Conservation (phyloP, 1,284 basidiomycete species). For the Moesziomyces sp. region DNA sequence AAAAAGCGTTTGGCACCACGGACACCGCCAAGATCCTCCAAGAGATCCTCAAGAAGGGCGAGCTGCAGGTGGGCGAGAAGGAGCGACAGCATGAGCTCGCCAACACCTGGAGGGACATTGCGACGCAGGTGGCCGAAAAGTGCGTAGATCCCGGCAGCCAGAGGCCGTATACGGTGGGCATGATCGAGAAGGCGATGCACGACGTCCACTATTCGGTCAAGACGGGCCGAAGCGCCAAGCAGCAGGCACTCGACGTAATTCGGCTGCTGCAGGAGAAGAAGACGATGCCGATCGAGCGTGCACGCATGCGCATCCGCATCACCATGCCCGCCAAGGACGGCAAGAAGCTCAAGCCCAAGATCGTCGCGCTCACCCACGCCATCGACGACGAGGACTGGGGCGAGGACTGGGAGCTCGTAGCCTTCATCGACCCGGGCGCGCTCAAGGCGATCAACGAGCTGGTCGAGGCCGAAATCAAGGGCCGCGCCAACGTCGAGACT, state of each 20-base stretch:
- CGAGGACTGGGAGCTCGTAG: constrained; percentile 82
- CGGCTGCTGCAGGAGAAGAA: constrained; percentile 77
- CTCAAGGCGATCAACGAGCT: constrained; percentile 90
- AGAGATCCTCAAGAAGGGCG: constrained; percentile 95
- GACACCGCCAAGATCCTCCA: constrained; percentile 80
- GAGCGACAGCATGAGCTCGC: constrained; percentile 90
- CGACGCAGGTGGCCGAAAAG: constrained; percentile 91
- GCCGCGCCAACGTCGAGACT: constrained; percentile 77
- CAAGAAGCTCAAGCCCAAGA: constrained; percentile 78
- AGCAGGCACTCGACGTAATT: constrained; percentile 85
- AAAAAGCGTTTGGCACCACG: constrained; percentile 87
- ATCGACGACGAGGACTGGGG: constrained; percentile 84
- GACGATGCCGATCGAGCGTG: constrained; percentile 88
- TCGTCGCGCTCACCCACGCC: constrained; percentile 80
- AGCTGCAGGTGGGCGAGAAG: constrained; percentile 96
- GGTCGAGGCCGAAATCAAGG: constrained; percentile 82
- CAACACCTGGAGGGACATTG: constrained; percentile 88
- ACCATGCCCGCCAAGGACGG: constrained; percentile 80
- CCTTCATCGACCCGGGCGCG: constrained; percentile 91
- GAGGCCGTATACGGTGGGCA: constrained; percentile 88
- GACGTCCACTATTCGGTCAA: constrained; percentile 93
- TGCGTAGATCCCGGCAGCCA: constrained; percentile 92
- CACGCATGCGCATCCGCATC: constrained; percentile 89
- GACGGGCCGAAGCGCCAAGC: constrained; percentile 86
- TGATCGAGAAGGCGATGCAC: constrained; percentile 97